Evolutionary conservation across 1,284 basidiomycete species (phyloP).

Genomic region (Ganoderma lucidum): DNA sequence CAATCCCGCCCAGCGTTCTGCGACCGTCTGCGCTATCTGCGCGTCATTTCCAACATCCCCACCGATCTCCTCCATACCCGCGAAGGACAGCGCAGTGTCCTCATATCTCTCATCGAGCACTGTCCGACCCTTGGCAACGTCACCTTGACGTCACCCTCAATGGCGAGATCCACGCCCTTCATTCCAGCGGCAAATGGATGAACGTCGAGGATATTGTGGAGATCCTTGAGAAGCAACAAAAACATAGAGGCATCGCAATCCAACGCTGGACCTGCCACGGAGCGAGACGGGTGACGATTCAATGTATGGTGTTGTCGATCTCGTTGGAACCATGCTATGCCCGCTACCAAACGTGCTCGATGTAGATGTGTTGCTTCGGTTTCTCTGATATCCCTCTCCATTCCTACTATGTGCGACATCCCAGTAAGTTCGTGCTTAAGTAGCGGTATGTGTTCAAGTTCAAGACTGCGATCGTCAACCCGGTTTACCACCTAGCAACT

Average conservation of each 20-base stretch:
- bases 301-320: too few species aligned
- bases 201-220: neutral
- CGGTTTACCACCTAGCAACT: neutral
- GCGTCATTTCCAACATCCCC: neutral
- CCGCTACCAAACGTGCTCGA: too few species aligned
- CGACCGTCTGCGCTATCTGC: neutral
- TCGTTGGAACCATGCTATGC: too few species aligned
- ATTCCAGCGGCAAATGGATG: neutral
- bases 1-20: neutral
- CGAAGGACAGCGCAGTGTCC: neutral
- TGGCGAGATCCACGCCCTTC: neutral
- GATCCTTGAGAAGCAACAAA: neutral
- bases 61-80: neutral
- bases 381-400: too few species aligned
- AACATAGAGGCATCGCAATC: neutral
- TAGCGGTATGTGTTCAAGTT: too few species aligned
- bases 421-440: too few species aligned
- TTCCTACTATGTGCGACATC: too few species aligned
- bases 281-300: neutral
- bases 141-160: neutral
- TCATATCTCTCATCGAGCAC: neutral
- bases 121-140: neutral
- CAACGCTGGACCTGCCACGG: neutral
- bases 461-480: too few species aligned
- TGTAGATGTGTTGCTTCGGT: too few species aligned